Percentiles rank a stretch among this genome's conserved stretches.
These are phyloP conservation scores for Cryphonectria radicalis DNA, from an alignment of 2,329 filamentous ascomycete species.

Conservation along the genomic window DNA sequence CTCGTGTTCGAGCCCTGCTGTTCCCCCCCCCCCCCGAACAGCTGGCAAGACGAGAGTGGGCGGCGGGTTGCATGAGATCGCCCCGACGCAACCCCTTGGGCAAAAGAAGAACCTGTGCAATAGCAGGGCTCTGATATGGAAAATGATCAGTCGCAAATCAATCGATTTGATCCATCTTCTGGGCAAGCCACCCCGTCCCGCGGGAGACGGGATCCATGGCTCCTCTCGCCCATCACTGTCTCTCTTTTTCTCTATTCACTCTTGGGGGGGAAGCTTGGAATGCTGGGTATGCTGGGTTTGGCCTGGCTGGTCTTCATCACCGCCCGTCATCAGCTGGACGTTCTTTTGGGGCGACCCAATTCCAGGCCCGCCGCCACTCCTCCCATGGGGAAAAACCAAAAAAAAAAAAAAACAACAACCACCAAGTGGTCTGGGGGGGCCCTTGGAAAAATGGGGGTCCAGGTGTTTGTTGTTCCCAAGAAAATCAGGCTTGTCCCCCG, in stretches of 20 bases:
- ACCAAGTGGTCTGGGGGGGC: background rate
- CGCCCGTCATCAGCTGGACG: background rate
- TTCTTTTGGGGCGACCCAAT: background rate
- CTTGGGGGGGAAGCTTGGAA: background rate
- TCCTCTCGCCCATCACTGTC: background rate
- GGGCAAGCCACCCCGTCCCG: background rate
- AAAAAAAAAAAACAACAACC: background rate
- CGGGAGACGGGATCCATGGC: background rate
- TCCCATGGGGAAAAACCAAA: slow-evolving; percentile 4
- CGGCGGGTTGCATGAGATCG: background rate
- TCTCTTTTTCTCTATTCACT: background rate
- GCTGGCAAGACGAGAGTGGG: slow-evolving; percentile 19
- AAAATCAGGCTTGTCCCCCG: background rate
- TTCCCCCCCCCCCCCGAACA: slow-evolving; percentile 1
- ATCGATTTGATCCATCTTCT: slow-evolving; percentile 1
- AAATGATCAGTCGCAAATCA: slow-evolving; percentile 5
- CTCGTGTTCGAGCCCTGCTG: slow-evolving; percentile 12
- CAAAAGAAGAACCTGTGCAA: background rate
- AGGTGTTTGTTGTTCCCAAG: background rate
- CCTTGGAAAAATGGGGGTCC: background rate
- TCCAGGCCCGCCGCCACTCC: background rate
- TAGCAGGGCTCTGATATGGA: slow-evolving; percentile 4
- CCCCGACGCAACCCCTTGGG: background rate
- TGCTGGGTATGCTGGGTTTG: slow-evolving; percentile 9
- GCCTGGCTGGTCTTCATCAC: background rate